phyloP scores from a whole-genome alignment of 2,329 filamentous ascomycete species.

The Paecilomyces variotii region DNA sequence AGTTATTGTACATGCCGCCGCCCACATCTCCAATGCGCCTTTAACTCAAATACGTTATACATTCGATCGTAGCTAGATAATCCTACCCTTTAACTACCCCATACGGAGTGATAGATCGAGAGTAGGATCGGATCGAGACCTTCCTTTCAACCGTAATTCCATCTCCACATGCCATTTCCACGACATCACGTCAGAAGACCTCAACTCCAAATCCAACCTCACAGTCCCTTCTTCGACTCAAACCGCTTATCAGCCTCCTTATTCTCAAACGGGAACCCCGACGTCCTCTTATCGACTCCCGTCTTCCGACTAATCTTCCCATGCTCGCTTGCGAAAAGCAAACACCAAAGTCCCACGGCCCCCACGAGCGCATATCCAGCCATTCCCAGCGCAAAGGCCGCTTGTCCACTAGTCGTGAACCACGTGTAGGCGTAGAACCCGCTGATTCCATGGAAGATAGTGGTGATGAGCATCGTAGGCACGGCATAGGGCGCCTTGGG shows the following conservation, averaged over 20 bases:
- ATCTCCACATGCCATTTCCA: neutral
- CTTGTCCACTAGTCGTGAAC: constrained; percentile 50
- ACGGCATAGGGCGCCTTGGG: constrained; percentile 55
- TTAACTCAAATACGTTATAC: neutral
- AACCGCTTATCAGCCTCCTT: constrained; percentile 47
- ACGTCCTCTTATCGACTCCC: constrained; percentile 59
- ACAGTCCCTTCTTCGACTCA: constrained; percentile 23
- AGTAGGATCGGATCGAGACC: too few species aligned
- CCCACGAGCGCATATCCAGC: constrained; percentile 51
- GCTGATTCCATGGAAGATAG: constrained; percentile 54
- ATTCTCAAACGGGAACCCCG: constrained; percentile 60
- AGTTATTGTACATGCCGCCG: neutral
- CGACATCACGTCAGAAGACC: too few species aligned
- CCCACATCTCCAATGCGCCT: neutral
- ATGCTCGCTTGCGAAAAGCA: constrained; percentile 49
- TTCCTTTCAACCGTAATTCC: neutral
- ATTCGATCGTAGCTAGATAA: neutral
- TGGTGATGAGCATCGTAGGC: constrained; percentile 59
- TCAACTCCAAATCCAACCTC: neutral
- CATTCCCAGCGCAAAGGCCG: constrained; percentile 54
- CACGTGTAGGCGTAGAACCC: constrained; percentile 63
- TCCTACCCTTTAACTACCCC: too few species aligned
- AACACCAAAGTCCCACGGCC: constrained; percentile 57
- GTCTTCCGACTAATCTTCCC: constrained; percentile 55
- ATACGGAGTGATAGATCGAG: too few species aligned